These are phyloP conservation scores for Viola pubescens DNA, from an alignment of 441 rosid genomes.

Conservation along the genomic window DNA sequence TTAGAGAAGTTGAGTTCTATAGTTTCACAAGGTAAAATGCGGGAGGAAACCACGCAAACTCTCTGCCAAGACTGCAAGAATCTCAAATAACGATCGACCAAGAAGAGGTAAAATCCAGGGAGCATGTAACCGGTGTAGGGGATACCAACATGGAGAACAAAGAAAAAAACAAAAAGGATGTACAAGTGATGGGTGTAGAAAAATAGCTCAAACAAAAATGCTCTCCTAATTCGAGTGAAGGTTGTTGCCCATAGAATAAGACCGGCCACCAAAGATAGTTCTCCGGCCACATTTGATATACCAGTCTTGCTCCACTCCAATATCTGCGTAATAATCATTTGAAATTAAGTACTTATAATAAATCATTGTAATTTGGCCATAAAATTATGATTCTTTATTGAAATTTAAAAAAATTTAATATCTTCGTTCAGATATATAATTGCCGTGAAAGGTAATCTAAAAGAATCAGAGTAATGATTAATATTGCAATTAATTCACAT, in stretches of 20 bases:
- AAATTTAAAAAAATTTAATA: too few relatives aligned
- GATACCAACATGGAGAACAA: slow-evolving; percentile 43
- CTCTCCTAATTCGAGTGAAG: slow-evolving; percentile 25
- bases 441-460: not conserved
- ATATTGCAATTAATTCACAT: too few relatives aligned
- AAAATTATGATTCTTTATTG: not conserved
- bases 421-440: not conserved
- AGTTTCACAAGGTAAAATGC: slow-evolving; percentile 34
- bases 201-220: slow-evolving; percentile 43
- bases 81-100: slow-evolving; percentile 43
- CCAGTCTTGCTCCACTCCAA: slow-evolving; percentile 33
- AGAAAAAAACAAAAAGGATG: slow-evolving; percentile 36
- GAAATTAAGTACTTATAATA: not conserved
- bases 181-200: slow-evolving; percentile 50
- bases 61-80: slow-evolving; percentile 43
- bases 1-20: slow-evolving; percentile 49
- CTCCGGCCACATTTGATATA: slow-evolving; percentile 47
- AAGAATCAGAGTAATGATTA: not conserved
- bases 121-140: slow-evolving; percentile 35
- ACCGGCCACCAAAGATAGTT: slow-evolving; percentile 31
- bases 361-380: not conserved
- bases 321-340: slow-evolving; percentile 24
- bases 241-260: slow-evolving; percentile 42
- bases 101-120: slow-evolving; percentile 51
- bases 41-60: slow-evolving; percentile 33